Evolutionary conservation across 108 stramenopile genomes (phyloP).

Genomic region (Cyclotella sp.): DNA sequence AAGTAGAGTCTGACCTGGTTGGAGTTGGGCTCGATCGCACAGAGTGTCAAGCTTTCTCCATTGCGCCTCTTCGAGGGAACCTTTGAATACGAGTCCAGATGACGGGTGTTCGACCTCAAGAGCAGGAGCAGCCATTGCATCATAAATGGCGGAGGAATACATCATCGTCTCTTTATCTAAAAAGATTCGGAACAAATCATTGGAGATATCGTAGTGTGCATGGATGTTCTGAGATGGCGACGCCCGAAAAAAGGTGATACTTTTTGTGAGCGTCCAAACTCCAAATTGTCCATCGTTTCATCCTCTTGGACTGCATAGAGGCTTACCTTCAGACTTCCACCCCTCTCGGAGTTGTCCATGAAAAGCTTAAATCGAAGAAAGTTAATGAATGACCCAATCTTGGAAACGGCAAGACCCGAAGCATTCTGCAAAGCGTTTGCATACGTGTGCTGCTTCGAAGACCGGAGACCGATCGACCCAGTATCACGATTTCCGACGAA

Average conservation of each 20-base stretch:
- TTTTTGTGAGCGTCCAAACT: not conserved
- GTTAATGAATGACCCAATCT: slow-evolving; percentile 86
- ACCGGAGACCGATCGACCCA: slow-evolving; percentile 50
- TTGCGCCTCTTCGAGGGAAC: slow-evolving; percentile 92
- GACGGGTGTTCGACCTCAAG: slow-evolving; percentile 32
- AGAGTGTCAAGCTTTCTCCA: slow-evolving; percentile 95
- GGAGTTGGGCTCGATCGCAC: slow-evolving; percentile 75
- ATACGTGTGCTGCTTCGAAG: slow-evolving; percentile 58
- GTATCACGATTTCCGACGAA: slow-evolving; percentile 89
- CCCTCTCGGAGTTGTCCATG: slow-evolving; percentile 94
- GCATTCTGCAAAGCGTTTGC: slow-evolving; percentile 75
- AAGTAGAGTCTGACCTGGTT: slow-evolving; percentile 81
- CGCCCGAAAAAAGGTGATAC: too few species aligned
- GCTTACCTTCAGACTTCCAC: slow-evolving; percentile 62
- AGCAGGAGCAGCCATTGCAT: slow-evolving; percentile 63
- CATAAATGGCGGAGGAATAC: slow-evolving; percentile 94
- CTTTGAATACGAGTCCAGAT: slow-evolving; percentile 63
- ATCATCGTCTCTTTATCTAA: slow-evolving; percentile 90
- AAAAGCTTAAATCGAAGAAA: slow-evolving; percentile 85
- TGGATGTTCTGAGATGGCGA: slow-evolving; percentile 89
- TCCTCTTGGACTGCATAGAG: too few species aligned
- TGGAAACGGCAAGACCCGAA: slow-evolving; percentile 78
- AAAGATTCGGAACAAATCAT: slow-evolving; percentile 91
- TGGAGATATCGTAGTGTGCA: slow-evolving; percentile 96
- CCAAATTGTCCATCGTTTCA: not conserved